Evolutionary conservation across 2,329 filamentous ascomycete species (phyloP).

Genomic region (Coniochaeta pulveracea): DNA sequence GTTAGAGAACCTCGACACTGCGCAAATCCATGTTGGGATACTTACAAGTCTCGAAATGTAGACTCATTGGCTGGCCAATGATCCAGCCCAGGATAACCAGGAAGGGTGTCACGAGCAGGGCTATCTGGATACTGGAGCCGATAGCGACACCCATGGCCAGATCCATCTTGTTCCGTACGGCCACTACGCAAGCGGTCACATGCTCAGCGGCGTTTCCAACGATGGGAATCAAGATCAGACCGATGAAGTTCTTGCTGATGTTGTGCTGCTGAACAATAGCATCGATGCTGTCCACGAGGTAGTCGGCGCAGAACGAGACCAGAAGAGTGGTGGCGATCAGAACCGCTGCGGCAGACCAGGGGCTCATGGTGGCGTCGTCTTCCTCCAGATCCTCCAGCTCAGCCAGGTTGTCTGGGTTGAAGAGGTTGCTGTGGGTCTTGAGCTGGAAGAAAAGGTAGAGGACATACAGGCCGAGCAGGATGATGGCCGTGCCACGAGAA

Average conservation of each 20-base stretch:
- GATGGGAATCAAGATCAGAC: slow-evolving; percentile 67
- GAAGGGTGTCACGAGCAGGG: slow-evolving; percentile 69
- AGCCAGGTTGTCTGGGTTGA: slow-evolving; percentile 40
- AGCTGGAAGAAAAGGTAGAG: slow-evolving; percentile 73
- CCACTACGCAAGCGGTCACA: slow-evolving; percentile 70
- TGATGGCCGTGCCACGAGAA: slow-evolving; percentile 66
- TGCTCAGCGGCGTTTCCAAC: slow-evolving; percentile 75
- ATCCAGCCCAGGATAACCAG: slow-evolving; percentile 73
- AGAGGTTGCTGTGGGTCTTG: slow-evolving; percentile 60
- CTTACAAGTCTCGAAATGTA: slow-evolving; percentile 64
- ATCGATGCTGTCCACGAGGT: slow-evolving; percentile 67
- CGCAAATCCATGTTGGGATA: too few species aligned
- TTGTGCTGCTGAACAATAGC: slow-evolving; percentile 55
- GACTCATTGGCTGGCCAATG: slow-evolving; percentile 59
- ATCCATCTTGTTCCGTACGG: slow-evolving; percentile 67
- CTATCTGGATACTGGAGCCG: slow-evolving; percentile 74
- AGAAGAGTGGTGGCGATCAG: slow-evolving; percentile 59
- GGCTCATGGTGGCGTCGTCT: slow-evolving; percentile 43
- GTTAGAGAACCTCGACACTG: neutral
- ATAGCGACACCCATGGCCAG: slow-evolving; percentile 71
- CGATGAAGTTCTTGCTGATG: slow-evolving; percentile 73
- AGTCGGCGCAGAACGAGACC: slow-evolving; percentile 66
- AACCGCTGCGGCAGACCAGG: slow-evolving; percentile 52
- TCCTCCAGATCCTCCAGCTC: slow-evolving; percentile 25
- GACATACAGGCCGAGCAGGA: slow-evolving; percentile 63